These are phyloP conservation scores for Talinum fruticosum DNA, from an alignment of 148 eudicot genomes.

Conservation along the genomic window DNA sequence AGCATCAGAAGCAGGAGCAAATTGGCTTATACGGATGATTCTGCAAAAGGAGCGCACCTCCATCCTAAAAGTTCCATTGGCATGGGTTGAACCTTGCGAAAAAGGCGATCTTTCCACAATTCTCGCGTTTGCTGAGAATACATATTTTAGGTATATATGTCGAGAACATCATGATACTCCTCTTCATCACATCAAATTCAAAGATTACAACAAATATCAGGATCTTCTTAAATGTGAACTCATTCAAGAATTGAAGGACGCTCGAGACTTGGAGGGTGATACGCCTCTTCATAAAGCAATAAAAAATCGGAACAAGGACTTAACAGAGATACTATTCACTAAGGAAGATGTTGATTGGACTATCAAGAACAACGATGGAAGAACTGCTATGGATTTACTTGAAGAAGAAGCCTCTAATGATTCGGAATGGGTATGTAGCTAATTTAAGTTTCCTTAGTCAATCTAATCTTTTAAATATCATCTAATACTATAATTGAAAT, in stretches of 20 bases:
- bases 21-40: constrained; percentile 14
- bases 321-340: background rate
- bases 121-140: constrained; percentile 3
- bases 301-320: background rate
- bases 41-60: constrained; percentile 9
- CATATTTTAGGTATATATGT: constrained; percentile 4
- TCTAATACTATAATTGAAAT: no score
- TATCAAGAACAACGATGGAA: constrained; percentile 1
- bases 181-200: constrained; percentile 7
- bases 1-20: background rate
- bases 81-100: constrained; percentile 17
- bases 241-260: constrained; percentile 13
- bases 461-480: background rate
- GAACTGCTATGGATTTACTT: constrained; percentile 7
- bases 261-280: constrained; percentile 7
- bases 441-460: background rate
- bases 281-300: constrained; percentile 21
- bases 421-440: background rate
- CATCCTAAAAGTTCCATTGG: background rate
- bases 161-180: constrained; percentile 11
- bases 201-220: constrained; percentile 4
- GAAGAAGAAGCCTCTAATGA: background rate
- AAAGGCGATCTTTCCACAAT: constrained; percentile 9
- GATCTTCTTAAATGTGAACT: background rate
- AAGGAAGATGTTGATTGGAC: background rate